Evolutionary conservation across 2,329 filamentous ascomycete species (phyloP).

Genomic region (Colletotrichum sp.): DNA sequence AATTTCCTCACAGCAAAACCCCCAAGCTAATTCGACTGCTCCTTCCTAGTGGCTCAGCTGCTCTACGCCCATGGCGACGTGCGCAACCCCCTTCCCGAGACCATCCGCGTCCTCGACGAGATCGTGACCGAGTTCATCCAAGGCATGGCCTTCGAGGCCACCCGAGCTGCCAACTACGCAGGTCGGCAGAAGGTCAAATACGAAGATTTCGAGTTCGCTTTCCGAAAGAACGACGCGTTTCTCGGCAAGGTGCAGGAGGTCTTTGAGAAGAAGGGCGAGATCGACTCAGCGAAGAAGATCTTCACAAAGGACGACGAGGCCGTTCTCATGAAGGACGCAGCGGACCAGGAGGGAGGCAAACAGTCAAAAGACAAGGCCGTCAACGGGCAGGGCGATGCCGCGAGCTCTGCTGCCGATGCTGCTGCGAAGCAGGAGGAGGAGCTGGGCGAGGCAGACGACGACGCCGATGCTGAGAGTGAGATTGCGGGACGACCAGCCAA

Average conservation of each 20-base stretch:
- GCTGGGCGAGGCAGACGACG: constrained; percentile 58
- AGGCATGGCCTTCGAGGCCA: constrained; percentile 89
- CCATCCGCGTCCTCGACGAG: constrained; percentile 87
- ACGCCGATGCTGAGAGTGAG: constrained; percentile 38
- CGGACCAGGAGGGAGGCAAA: constrained; percentile 42
- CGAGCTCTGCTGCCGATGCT: constrained; percentile 31
- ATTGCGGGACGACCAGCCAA: constrained; percentile 23
- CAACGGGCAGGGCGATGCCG: constrained; percentile 21
- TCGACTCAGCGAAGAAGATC: constrained; percentile 82
- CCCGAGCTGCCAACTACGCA: constrained; percentile 82
- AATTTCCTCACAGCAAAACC: not conserved
- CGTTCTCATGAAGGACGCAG: constrained; percentile 60
- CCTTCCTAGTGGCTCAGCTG: constrained; percentile 67
- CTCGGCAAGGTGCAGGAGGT: constrained; percentile 90
- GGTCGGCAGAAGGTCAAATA: constrained; percentile 97
- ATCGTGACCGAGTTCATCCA: constrained; percentile 97
- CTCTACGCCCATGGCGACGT: constrained; percentile 85
- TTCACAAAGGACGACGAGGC: constrained; percentile 73
- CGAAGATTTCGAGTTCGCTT: constrained; percentile 95
- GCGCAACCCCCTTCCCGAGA: constrained; percentile 78
- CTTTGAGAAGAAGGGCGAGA: constrained; percentile 84
- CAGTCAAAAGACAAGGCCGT: constrained; percentile 37
- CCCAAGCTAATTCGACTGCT: not conserved
- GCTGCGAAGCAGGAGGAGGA: constrained; percentile 50
- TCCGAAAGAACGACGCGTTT: constrained; percentile 84